These are phyloP conservation scores for Goffeauzyma gilvescens DNA, from an alignment of 768 basidiomycete species.

Conservation along the genomic window DNA sequence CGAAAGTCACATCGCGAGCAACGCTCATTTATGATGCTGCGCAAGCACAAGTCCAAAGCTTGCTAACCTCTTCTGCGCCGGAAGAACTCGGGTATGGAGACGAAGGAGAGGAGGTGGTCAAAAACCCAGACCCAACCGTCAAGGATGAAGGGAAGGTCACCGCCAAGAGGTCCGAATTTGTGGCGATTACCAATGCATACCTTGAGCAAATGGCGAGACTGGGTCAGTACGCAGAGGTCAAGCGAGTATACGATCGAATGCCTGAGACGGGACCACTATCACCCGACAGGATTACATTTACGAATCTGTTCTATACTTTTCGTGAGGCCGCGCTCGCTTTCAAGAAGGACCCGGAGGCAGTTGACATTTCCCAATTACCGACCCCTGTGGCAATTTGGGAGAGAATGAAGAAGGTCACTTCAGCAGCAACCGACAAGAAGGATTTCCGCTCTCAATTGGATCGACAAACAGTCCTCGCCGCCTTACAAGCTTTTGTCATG, in stretches of 20 bases:
- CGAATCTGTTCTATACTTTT: constrained; percentile 14
- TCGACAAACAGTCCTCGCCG: constrained; percentile 3
- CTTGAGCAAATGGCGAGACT: constrained; percentile 17
- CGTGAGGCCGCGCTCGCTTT: background rate
- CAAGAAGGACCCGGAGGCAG: background rate
- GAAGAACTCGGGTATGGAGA: background rate
- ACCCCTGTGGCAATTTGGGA: background rate
- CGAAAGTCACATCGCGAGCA: background rate
- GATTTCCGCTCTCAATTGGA: constrained; percentile 3
- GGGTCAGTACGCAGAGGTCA: constrained; percentile 17
- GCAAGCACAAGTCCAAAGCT: background rate
- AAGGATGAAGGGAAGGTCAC: background rate
- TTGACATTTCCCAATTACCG: background rate
- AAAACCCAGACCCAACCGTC: background rate
- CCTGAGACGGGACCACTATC: constrained; percentile 8
- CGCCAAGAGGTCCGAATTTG: too few relatives aligned
- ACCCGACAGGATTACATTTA: constrained; percentile 18
- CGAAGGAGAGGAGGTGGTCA: background rate
- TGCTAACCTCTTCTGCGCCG: background rate
- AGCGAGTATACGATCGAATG: constrained; percentile 12
- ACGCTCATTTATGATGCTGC: background rate
- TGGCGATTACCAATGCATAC: constrained; percentile 21
- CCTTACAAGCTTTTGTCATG: constrained; percentile 1
- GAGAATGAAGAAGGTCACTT: background rate
- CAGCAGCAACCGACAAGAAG: background rate